Evolutionary conservation across 345 rosid species (phyloP).

Genomic region (Mallotus nudiflorus): DNA sequence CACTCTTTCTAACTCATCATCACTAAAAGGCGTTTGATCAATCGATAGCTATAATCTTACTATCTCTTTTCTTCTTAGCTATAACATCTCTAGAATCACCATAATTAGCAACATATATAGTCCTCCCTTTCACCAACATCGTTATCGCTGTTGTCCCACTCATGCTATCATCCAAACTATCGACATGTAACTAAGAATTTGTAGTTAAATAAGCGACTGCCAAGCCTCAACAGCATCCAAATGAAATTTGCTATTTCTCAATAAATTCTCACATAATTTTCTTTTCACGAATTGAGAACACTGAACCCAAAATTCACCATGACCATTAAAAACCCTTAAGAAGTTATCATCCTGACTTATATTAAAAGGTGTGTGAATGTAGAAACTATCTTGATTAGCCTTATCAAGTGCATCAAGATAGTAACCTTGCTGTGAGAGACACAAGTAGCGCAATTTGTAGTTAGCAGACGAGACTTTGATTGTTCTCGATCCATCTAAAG

Average conservation of each 20-base stretch:
- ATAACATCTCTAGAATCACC: slow-evolving; percentile 96
- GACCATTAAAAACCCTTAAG: slow-evolving; percentile 97
- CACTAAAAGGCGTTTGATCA: slow-evolving; percentile 91
- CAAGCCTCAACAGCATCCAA: slow-evolving; percentile 78
- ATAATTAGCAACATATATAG: slow-evolving; percentile 71
- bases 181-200: slow-evolving; percentile 72
- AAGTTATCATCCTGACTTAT: slow-evolving; percentile 64
- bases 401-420: slow-evolving; percentile 95
- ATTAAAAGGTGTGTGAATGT: slow-evolving; percentile 90
- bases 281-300: slow-evolving; percentile 88
- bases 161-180: slow-evolving; percentile 82
- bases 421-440: slow-evolving; percentile 83
- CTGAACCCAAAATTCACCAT: slow-evolving; percentile 87
- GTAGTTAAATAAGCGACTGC: slow-evolving; percentile 66
- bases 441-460: slow-evolving; percentile 75
- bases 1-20: slow-evolving; percentile 84
- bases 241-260: slow-evolving; percentile 56
- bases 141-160: slow-evolving; percentile 96
- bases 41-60: slow-evolving; percentile 70
- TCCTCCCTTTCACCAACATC: slow-evolving; percentile 81
- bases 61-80: slow-evolving; percentile 64
- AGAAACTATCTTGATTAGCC: slow-evolving; percentile 96
- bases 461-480: slow-evolving; percentile 56
- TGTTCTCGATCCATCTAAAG: slow-evolving; percentile 77
- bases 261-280: slow-evolving; percentile 80